Evolutionary conservation across 2,329 filamentous ascomycete species (phyloP).

Genomic region (Calonectria crousiana): DNA sequence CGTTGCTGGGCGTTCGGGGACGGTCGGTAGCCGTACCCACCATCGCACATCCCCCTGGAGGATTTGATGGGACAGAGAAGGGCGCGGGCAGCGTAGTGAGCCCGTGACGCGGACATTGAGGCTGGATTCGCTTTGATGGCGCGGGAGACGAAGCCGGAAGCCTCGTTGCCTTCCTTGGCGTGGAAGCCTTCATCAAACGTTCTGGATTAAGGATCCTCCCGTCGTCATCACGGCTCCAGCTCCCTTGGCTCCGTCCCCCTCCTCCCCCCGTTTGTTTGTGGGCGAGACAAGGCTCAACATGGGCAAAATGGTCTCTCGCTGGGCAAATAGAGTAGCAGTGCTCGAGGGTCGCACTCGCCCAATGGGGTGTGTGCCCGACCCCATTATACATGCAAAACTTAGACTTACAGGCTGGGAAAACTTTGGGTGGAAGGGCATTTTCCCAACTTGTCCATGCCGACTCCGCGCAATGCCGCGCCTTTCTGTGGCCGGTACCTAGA

Average conservation of each 20-base stretch:
- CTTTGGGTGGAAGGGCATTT: not conserved
- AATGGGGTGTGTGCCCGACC: not conserved
- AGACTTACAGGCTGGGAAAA: not conserved
- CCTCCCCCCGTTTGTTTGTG: not conserved
- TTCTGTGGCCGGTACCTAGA: slow-evolving; percentile 10
- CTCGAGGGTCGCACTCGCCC: not conserved
- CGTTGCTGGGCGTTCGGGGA: not conserved
- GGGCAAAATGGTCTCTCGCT: not conserved
- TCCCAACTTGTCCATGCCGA: not conserved
- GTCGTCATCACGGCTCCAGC: not conserved
- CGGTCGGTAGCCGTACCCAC: not conserved
- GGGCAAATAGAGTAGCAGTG: not conserved
- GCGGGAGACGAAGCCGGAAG: not conserved
- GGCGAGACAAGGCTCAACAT: not conserved
- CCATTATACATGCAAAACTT: slow-evolving; percentile 4
- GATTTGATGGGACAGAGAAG: not conserved
- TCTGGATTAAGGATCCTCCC: not conserved
- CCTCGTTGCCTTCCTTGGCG: not conserved
- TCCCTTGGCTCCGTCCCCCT: not conserved
- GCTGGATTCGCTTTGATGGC: not conserved
- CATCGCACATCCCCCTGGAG: not conserved
- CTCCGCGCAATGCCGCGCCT: not conserved
- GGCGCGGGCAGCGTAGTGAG: not conserved
- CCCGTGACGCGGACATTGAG: slow-evolving; percentile 3
- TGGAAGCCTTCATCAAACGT: slow-evolving; percentile 5